phyloP scores from a whole-genome alignment of 75 land plant genomes.

The Pinus taeda region DNA sequence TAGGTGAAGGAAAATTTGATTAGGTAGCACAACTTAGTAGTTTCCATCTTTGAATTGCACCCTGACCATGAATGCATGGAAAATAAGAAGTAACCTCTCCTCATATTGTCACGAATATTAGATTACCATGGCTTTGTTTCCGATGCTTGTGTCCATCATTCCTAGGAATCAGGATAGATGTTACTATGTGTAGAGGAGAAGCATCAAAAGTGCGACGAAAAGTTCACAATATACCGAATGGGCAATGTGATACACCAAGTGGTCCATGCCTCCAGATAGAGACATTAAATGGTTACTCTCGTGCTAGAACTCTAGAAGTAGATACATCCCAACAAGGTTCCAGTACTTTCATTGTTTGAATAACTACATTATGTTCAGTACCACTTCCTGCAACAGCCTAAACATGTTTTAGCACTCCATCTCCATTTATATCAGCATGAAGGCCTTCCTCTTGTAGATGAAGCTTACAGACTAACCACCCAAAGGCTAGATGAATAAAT shows the following conservation, averaged over 20 bases:
- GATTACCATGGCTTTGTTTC: conserved; percentile 79
- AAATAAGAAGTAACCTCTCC: conserved; percentile 56
- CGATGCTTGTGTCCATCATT: conserved; percentile 79
- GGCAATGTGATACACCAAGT: conserved; percentile 39
- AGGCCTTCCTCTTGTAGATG: too few species aligned
- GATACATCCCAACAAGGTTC: conserved; percentile 96
- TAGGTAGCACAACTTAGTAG: conserved; percentile 79
- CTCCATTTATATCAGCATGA: too few species aligned
- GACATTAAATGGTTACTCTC: conserved; percentile 91
- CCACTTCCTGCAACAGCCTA: conserved; percentile 95
- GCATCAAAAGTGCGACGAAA: conserved; percentile 46
- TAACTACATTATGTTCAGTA: conserved; percentile 68
- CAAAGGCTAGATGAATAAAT: too few species aligned
- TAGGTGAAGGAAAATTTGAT: conserved; percentile 74
- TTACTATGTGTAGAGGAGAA: conserved; percentile 66
- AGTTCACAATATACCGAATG: neutral
- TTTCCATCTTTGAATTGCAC: conserved; percentile 81
- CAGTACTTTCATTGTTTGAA: conserved; percentile 82
- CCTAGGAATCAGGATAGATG: conserved; percentile 75
- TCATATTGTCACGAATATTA: neutral
- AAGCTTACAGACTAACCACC: too few species aligned
- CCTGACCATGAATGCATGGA: conserved; percentile 68
- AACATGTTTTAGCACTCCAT: too few species aligned
- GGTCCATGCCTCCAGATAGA: conserved; percentile 84
- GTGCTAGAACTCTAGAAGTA: conserved; percentile 92